Conservation (phyloP, 2,329 filamentous ascomycete genomes). For the Didymella exigua region DNA sequence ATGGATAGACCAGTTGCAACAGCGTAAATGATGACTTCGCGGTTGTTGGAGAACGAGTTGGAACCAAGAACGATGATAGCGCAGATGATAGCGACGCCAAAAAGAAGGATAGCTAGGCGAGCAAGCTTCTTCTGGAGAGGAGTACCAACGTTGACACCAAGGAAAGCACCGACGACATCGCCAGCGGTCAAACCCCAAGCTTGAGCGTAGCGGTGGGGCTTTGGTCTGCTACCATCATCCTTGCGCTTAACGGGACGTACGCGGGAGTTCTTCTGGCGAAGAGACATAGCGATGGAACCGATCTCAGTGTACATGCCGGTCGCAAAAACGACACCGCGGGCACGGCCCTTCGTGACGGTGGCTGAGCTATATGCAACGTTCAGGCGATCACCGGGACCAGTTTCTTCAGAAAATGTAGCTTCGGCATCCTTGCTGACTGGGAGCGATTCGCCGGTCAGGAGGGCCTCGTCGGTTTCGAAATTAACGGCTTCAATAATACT, state of each 20-base stretch:
- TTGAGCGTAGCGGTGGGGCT: constrained; percentile 50
- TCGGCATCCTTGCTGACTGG: constrained; percentile 68
- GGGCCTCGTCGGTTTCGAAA: constrained; percentile 73
- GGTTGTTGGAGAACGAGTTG: constrained; percentile 46
- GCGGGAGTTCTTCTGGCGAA: constrained; percentile 58
- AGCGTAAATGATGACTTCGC: constrained; percentile 47
- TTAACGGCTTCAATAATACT: constrained; percentile 68
- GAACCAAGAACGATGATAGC: constrained; percentile 46
- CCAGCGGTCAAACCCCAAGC: constrained; percentile 57
- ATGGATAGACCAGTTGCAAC: constrained; percentile 46
- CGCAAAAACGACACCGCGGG: constrained; percentile 68
- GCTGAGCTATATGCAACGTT: constrained; percentile 74
- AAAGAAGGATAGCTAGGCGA: constrained; percentile 40
- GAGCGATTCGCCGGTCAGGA: constrained; percentile 72
- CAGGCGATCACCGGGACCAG: constrained; percentile 68
- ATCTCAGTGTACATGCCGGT: constrained; percentile 76
- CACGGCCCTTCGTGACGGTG: constrained; percentile 71
- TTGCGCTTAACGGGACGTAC: constrained; percentile 51
- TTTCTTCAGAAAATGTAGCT: constrained; percentile 57
- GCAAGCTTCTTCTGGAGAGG: constrained; percentile 48
- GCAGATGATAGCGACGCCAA: constrained; percentile 39
- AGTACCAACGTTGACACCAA: constrained; percentile 49
- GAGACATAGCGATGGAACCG: constrained; percentile 70
- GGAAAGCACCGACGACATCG: constrained; percentile 44
- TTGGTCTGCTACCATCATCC: constrained; percentile 33